A percentile compares a stretch with the other conserved stretches of the same genome.
phyloP scores from a whole-genome alignment of 192 early-diverging fungal genomes.

The Coemansia umbellata region DNA sequence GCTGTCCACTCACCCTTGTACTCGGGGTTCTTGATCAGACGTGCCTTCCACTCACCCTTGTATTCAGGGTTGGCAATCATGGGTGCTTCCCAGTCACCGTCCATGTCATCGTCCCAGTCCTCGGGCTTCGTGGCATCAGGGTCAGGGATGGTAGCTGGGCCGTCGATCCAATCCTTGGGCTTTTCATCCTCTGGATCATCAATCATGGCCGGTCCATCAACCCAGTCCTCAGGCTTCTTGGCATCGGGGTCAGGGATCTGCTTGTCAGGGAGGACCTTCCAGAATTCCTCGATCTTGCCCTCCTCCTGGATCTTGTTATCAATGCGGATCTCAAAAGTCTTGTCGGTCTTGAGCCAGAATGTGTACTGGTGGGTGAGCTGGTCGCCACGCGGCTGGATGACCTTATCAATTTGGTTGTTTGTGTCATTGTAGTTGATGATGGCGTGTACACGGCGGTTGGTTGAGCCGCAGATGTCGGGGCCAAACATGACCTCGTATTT shows the following conservation, averaged over 20 bases:
- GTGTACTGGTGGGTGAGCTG: conserved; percentile 87
- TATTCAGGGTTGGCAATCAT: conserved; percentile 83
- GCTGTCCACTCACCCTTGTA: conserved; percentile 94
- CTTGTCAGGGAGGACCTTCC: conserved; percentile 75
- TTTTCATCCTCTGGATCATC: conserved; percentile 69
- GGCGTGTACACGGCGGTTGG: conserved; percentile 87
- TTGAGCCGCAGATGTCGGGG: conserved; percentile 89
- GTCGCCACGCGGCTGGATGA: conserved; percentile 67
- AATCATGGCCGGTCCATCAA: conserved; percentile 65
- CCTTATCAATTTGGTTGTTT: conserved; percentile 76
- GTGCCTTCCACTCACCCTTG: conserved; percentile 78
- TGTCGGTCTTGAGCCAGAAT: conserved; percentile 71
- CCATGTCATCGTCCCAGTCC: conserved; percentile 93
- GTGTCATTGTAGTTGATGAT: conserved; percentile 94
- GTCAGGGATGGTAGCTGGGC: conserved; percentile 77
- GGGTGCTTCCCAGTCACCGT: conserved; percentile 95
- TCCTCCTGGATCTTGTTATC: conserved; percentile 75
- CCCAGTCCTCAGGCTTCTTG: conserved; percentile 90
- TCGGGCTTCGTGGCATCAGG: conserved; percentile 80
- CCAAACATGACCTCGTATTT: conserved; percentile 80
- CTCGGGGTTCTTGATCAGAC: conserved; percentile 81
- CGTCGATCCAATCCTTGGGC: conserved; percentile 70
- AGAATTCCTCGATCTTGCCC: conserved; percentile 76
- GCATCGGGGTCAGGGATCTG: conserved; percentile 78
- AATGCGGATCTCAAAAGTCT: conserved; percentile 70